A percentile compares a stretch with the other conserved stretches of the same genome.
These are phyloP conservation scores for Saccharomyces kudriavzevii DNA, from an alignment of 805 yeast genomes.

Conservation along the genomic window DNA sequence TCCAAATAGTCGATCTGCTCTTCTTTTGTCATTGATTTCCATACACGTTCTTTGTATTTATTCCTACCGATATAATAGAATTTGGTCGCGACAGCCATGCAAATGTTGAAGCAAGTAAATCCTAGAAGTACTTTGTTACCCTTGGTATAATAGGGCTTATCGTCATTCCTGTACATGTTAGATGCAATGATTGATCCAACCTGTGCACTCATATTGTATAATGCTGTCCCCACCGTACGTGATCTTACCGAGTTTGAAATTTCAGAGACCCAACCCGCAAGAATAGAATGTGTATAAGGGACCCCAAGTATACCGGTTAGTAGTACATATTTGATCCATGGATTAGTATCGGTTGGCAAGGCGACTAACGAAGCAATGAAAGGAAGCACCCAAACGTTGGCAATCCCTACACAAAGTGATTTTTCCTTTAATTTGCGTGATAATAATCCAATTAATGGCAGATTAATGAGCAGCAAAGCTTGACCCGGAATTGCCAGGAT, in stretches of 20 bases:
- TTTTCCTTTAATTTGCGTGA: constrained; percentile 31
- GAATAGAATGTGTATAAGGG: constrained; percentile 41
- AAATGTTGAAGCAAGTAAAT: constrained; percentile 27
- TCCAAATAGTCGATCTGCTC: constrained; percentile 42
- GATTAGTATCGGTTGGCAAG: constrained; percentile 17
- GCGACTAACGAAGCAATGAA: constrained; percentile 26
- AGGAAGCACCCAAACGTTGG: constrained; percentile 31
- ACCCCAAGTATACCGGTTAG: constrained; percentile 31
- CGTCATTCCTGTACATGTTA: constrained; percentile 48
- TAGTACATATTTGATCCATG: constrained; percentile 34
- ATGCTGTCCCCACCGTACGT: constrained; percentile 53
- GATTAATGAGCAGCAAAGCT: constrained; percentile 22
- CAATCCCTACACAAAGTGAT: constrained; percentile 16
- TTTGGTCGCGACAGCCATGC: constrained; percentile 18
- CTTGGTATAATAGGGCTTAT: constrained; percentile 46
- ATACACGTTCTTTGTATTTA: constrained; percentile 23
- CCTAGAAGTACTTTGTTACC: constrained; percentile 43
- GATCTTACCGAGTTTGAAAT: constrained; percentile 53
- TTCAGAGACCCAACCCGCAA: constrained; percentile 51
- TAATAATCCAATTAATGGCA: constrained; percentile 28
- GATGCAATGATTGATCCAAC: constrained; percentile 45
- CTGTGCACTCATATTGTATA: constrained; percentile 57
- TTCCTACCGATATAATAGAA: constrained; percentile 33
- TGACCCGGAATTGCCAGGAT: constrained; percentile 43
- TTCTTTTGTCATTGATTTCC: constrained; percentile 33